These are phyloP conservation scores for Ophiostoma ulmi DNA, from an alignment of 2,329 filamentous ascomycete genomes.

Conservation along the genomic window DNA sequence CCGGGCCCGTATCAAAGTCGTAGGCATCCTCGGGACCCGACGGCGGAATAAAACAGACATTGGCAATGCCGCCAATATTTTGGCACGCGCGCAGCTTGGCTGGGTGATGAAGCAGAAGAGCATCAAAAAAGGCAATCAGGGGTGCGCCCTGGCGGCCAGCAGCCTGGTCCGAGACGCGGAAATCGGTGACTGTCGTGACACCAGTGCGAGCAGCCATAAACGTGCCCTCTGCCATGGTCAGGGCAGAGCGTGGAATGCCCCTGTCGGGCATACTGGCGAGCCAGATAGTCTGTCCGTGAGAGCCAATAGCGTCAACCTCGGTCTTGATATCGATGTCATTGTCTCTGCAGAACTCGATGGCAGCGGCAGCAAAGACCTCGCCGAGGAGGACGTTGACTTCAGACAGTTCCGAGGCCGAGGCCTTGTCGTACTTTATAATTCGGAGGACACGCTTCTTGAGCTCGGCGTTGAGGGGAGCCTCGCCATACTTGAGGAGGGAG, in stretches of 20 bases:
- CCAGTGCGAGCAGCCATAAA: constrained; percentile 52
- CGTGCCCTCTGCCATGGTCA: constrained; percentile 55
- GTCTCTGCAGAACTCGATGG: constrained; percentile 45
- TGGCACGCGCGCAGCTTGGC: constrained; percentile 54
- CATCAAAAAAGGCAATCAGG: constrained; percentile 54
- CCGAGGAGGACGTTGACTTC: constrained; percentile 55
- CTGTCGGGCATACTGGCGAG: constrained; percentile 48
- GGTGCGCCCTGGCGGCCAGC: constrained; percentile 52
- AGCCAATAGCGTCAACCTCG: constrained; percentile 51
- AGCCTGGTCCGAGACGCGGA: constrained; percentile 52
- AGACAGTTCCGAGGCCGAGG: constrained; percentile 49
- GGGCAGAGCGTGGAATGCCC: constrained; percentile 43
- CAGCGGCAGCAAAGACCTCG: constrained; percentile 51
- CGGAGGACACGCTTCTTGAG: constrained; percentile 55
- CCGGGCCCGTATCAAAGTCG: constrained; percentile 53
- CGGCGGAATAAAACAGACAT: constrained; percentile 55
- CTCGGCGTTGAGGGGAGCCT: constrained; percentile 47
- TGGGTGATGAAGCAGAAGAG: constrained; percentile 51
- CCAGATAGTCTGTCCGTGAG: constrained; percentile 57
- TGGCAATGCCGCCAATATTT: constrained; percentile 58
- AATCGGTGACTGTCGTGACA: constrained; percentile 55
- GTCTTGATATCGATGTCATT: constrained; percentile 40
- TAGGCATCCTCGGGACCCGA: constrained; percentile 39
- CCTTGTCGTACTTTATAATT: constrained; percentile 51
- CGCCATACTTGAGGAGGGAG: constrained; percentile 52